Evolutionary conservation across 1,284 basidiomycete genomes (phyloP).

Genomic region (Heliocybe sulcata): DNA sequence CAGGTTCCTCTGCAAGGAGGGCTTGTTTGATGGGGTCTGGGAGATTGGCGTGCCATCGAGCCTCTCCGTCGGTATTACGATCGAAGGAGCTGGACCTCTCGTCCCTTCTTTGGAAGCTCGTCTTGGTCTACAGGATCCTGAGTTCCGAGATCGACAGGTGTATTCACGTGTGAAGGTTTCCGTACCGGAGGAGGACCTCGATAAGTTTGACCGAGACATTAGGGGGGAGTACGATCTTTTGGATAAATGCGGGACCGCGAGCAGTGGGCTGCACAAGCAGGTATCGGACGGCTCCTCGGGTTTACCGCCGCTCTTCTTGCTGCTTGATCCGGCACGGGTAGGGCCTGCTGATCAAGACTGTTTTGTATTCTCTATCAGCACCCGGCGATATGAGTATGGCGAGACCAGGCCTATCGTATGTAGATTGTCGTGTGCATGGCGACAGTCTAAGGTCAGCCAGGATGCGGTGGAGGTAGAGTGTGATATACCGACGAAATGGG

Average conservation of each 20-base stretch:
- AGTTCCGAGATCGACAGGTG: constrained; percentile 61
- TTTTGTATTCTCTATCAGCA: constrained; percentile 81
- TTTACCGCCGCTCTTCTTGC: constrained; percentile 69
- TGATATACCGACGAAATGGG: constrained; percentile 63
- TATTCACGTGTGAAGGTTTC: constrained; percentile 62
- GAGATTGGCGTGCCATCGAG: constrained; percentile 73
- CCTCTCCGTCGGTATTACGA: constrained; percentile 46
- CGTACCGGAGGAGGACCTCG: constrained; percentile 40
- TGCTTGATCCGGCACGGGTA: constrained; percentile 80
- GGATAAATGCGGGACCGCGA: constrained; percentile 87
- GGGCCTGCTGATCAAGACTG: constrained; percentile 65
- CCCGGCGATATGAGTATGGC: constrained; percentile 72
- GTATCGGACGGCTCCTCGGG: constrained; percentile 30
- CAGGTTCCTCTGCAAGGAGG: constrained; percentile 54
- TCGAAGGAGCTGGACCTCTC: constrained; percentile 63
- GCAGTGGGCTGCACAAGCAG: constrained; percentile 78
- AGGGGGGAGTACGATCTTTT: constrained; percentile 76
- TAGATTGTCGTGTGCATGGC: constrained; percentile 67
- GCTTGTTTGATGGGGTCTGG: constrained; percentile 72
- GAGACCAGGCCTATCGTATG: constrained; percentile 74
- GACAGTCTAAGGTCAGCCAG: constrained; percentile 48
- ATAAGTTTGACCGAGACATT: constrained; percentile 72
- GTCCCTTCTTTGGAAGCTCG: constrained; percentile 84
- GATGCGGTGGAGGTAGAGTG: constrained; percentile 45
- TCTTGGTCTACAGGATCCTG: constrained; percentile 67